Base-by-base conservation (phyloP, 176 grass and related monocot species). In the Aegilops sharonensis region DNA sequence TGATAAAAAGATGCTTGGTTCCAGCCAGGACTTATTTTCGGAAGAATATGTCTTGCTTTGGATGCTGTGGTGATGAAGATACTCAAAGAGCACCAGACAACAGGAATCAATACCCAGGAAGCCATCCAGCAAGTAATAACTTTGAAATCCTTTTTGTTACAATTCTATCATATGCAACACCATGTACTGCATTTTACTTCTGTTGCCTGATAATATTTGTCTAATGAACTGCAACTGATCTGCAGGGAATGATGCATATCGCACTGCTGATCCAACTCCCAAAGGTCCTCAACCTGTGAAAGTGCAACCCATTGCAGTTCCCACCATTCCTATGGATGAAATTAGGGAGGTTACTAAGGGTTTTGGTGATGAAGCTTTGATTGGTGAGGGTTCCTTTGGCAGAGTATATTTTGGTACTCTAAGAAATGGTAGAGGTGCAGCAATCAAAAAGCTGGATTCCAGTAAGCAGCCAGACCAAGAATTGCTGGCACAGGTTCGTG, bases 401-500 rank as follows among this genome's bases (percentile, higher is more conserved):
- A 94, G 89, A 92, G 89, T 97, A 56, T 97, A 94, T 79, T 90
- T 88, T 65, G 94, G 87, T 88, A 85, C 87, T 81, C 85, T 97
- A 9, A 97, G 81, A 88, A 92, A 92, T 88, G 94, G 91, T 71
- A 91, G 83, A 74, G 88, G 83, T 79, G 89, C 87, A 3, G 91
- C 94, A 0, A 78, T 94, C 3, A 97, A 97, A 77, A 97, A 94
- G 85, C 78, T 97, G 82, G 91, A 97, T 78, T 88, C 94, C 17
- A 97, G 92, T 69, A 97, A 97, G 87, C 94, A 97, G 79, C 91
- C 94, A n/a, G 94, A 97, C 27, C 91, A 97, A 90, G 94, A 97
- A 86, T 88, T 94, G 72, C 75, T 92, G 39, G 87, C 89, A 7
- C 94, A 97, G 89, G 91, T 97, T 59, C 15, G 79, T 81, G 25